Evolutionary conservation across 352 stramenopile genomes (phyloP).

Genomic region (Phytopythium boreale): DNA sequence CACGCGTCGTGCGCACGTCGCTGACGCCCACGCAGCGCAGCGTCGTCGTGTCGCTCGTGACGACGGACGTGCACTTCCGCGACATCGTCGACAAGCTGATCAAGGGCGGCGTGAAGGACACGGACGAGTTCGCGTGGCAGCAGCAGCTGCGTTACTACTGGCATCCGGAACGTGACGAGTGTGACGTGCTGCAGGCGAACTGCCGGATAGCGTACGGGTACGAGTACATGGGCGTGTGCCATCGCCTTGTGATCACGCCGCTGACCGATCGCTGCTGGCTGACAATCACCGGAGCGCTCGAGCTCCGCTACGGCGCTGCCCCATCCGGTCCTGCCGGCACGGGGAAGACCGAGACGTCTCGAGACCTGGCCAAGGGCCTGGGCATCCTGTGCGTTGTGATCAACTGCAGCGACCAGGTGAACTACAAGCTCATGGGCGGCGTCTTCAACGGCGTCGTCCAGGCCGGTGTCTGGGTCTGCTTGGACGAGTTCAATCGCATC

Average conservation of each 20-base stretch:
- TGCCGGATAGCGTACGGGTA: conserved; percentile 84
- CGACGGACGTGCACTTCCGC: conserved; percentile 73
- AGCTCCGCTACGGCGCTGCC: conserved; percentile 84
- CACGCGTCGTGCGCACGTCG: conserved; percentile 55
- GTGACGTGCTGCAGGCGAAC: conserved; percentile 58
- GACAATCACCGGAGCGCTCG: conserved; percentile 89
- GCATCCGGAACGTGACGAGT: conserved; percentile 60
- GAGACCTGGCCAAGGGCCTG: conserved; percentile 91
- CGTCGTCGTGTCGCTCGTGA: conserved; percentile 67
- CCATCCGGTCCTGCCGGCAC: conserved; percentile 89
- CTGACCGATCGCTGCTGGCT: conserved; percentile 94
- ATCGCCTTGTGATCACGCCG: conserved; percentile 91
- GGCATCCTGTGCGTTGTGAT: conserved; percentile 94
- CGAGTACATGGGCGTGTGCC: conserved; percentile 91
- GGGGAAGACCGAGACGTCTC: conserved; percentile 94
- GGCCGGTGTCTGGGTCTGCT: conserved; percentile 76
- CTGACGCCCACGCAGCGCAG: conserved; percentile 53
- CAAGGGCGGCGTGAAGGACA: conserved; percentile 36
- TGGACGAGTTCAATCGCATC: conserved; percentile 92
- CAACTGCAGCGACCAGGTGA: conserved; percentile 96
- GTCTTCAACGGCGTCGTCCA: conserved; percentile 84
- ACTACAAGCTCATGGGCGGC: conserved; percentile 85
- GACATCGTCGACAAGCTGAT: conserved; percentile 75
- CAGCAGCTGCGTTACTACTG: conserved; percentile 82
- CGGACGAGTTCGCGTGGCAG: conserved; percentile 64